A percentile compares a stretch with the other conserved stretches of the same genome.
phyloP scores from a whole-genome alignment of 1,139 yeast genomes.

The Yamadazyma triangularis region DNA sequence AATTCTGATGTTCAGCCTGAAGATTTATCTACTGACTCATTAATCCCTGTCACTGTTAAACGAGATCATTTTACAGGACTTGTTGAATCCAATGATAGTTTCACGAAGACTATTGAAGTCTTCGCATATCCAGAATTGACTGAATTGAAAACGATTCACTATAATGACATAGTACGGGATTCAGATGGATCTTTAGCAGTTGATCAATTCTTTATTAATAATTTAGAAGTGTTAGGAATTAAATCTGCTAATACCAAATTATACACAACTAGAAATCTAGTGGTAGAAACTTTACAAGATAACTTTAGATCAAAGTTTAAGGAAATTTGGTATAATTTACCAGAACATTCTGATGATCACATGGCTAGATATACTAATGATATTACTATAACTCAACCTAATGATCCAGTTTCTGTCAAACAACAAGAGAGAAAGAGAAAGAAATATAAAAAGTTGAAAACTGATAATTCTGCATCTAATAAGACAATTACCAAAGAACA shows the following conservation, averaged over 20 bases:
- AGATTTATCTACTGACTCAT: conserved; percentile 12
- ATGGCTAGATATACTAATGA: conserved; percentile 22
- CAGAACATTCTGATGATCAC: conserved; percentile 17
- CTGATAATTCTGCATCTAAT: not conserved
- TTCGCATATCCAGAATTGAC: not conserved
- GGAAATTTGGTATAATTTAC: conserved; percentile 21
- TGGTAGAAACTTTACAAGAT: conserved; percentile 10
- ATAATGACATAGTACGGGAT: not conserved
- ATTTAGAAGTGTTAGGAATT: not conserved
- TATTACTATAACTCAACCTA: conserved; percentile 12
- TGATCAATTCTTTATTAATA: not conserved
- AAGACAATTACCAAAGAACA: not conserved
- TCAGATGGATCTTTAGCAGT: conserved; percentile 1
- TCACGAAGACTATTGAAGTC: conserved; percentile 1
- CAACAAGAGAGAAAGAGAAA: conserved; percentile 10
- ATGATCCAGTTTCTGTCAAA: conserved; percentile 19
- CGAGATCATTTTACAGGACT: conserved; percentile 11
- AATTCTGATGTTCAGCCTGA: not conserved
- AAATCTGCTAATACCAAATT: not conserved
- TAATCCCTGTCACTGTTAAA: conserved; percentile 29
- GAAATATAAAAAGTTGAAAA: not conserved
- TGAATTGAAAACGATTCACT: not conserved
- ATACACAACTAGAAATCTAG: conserved; percentile 3
- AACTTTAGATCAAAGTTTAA: conserved; percentile 5
- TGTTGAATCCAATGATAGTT: conserved; percentile 4